phyloP scores from a whole-genome alignment of 805 yeast species.

The Cyberlindnera mycetangii region DNA sequence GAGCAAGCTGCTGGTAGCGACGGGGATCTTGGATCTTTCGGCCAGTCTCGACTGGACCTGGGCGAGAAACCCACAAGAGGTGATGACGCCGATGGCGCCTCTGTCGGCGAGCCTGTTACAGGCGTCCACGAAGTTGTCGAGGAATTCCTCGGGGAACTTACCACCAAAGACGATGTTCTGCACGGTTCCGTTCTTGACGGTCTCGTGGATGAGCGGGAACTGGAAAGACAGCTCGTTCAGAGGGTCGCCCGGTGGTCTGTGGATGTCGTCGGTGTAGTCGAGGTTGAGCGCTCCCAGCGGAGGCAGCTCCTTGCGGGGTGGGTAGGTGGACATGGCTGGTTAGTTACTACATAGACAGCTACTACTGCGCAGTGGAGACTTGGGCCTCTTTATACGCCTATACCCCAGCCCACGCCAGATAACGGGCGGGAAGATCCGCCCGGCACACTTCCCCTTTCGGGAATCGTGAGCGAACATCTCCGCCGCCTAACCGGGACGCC shows the following conservation, averaged over 20 bases:
- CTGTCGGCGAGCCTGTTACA: conserved; percentile 26
- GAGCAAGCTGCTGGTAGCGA: conserved; percentile 32
- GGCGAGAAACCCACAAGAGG: conserved; percentile 37
- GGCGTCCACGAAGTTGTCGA: conserved; percentile 29
- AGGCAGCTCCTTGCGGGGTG: conserved; percentile 20
- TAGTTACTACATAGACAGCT: neutral
- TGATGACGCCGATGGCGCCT: conserved; percentile 34
- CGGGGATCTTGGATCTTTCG: conserved; percentile 28
- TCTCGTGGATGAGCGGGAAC: conserved; percentile 29
- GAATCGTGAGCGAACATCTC: too few species aligned
- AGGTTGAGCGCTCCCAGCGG: conserved; percentile 30
- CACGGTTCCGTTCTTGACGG: conserved; percentile 27
- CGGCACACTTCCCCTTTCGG: too few species aligned
- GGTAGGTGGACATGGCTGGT: conserved; percentile 24
- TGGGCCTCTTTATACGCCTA: too few species aligned
- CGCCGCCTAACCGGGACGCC: too few species aligned
- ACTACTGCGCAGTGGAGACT: too few species aligned
- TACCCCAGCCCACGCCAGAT: too few species aligned
- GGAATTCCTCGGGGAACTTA: conserved; percentile 26
- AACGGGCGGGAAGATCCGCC: too few species aligned
- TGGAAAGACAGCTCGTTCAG: conserved; percentile 25
- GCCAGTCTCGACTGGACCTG: conserved; percentile 29
- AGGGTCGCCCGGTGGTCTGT: conserved; percentile 34
- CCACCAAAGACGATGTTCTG: conserved; percentile 27
- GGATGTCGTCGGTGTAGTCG: conserved; percentile 33